A percentile compares a stretch with the other conserved stretches of the same genome.
Conservation (phyloP, 108 stramenopile species). For the Fistulifera pelliculosa region DNA sequence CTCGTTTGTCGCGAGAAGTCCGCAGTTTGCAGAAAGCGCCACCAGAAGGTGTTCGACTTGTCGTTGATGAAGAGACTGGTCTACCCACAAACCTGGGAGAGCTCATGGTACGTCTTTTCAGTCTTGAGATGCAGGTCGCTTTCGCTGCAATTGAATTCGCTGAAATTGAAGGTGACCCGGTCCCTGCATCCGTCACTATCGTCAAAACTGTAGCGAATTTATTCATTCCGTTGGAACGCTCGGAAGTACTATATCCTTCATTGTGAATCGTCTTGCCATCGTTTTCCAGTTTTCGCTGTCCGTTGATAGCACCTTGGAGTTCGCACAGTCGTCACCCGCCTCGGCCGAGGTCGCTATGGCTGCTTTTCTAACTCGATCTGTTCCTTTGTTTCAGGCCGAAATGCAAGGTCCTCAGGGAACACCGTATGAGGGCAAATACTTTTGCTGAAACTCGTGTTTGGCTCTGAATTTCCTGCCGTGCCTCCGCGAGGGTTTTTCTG, state of each 20-base stretch:
- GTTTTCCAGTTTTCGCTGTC: no score
- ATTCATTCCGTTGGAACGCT: slow-evolving; percentile 1
- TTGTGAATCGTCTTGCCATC: no score
- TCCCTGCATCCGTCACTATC: not conserved
- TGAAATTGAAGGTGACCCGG: not conserved
- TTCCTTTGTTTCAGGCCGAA: slow-evolving; percentile 65
- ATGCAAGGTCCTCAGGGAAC: slow-evolving; percentile 92
- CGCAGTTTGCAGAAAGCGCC: slow-evolving; percentile 73
- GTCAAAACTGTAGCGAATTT: not conserved
- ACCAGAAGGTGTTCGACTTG: slow-evolving; percentile 75
- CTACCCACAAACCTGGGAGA: slow-evolving; percentile 62
- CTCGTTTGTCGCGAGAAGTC: slow-evolving; percentile 81
- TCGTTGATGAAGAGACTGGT: slow-evolving; percentile 70
- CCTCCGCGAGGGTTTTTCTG: slow-evolving; percentile 96
- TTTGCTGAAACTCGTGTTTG: slow-evolving; percentile 90
- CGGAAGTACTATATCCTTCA: no score
- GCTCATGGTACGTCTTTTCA: slow-evolving; percentile 51
- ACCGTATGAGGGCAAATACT: slow-evolving; percentile 89
- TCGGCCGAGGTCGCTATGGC: no score
- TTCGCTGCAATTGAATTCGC: not conserved
- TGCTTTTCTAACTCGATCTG: no score
- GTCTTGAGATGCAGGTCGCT: not conserved
- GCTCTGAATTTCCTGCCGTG: slow-evolving; percentile 78
- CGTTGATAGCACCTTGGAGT: no score
- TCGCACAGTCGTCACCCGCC: no score